phyloP scores from a whole-genome alignment of 2,329 filamentous ascomycete species.

The Penicillium freii region DNA sequence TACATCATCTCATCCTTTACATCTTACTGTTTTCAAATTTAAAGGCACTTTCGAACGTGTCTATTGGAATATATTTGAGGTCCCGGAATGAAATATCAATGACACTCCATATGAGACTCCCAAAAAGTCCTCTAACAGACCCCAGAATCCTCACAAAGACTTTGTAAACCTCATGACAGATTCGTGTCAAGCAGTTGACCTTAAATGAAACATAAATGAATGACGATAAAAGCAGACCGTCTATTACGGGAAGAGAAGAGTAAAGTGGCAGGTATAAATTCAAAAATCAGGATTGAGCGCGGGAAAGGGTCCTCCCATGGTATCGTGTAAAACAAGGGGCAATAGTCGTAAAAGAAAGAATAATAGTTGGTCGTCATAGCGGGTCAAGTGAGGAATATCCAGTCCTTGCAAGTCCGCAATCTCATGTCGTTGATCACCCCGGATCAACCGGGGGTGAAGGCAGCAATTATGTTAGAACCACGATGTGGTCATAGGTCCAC shows the following conservation, averaged over 20 bases:
- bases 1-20: neutral
- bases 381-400: conserved; percentile 20
- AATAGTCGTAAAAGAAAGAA: conserved; percentile 28
- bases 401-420: conserved; percentile 22
- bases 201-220: neutral
- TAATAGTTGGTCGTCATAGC: conserved; percentile 35
- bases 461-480: conserved; percentile 33
- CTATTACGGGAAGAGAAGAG: conserved; percentile 1
- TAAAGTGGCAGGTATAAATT: neutral
- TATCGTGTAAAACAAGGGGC: conserved; percentile 20
- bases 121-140: neutral
- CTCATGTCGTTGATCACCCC: conserved; percentile 17
- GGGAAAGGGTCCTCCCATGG: conserved; percentile 23
- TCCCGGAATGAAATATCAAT: neutral
- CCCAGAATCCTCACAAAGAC: neutral
- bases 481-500: conserved; percentile 35
- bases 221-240: neutral
- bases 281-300: conserved; percentile 7
- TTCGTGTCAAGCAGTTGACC: neutral
- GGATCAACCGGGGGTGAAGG: conserved; percentile 20
- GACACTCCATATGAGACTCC: neutral
- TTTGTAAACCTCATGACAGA: neutral
- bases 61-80: neutral
- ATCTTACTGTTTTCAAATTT: neutral
- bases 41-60: neutral